A percentile compares a stretch with the other conserved stretches of the same genome.
Evolutionary conservation across 768 basidiomycete species (phyloP).

Genomic region (Auricularia heimuer): DNA sequence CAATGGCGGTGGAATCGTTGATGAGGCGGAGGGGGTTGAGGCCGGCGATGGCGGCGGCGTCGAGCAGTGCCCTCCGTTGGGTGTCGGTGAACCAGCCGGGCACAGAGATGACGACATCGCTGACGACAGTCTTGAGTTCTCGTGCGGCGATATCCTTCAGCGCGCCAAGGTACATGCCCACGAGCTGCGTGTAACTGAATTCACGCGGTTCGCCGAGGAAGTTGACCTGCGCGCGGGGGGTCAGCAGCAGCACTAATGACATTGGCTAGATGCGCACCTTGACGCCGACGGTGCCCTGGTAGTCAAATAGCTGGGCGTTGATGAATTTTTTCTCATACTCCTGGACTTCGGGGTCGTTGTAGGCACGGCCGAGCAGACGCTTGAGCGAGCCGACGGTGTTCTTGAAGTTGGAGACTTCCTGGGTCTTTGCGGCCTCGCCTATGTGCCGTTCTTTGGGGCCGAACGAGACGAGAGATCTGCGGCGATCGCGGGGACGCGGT

Average conservation of each 20-base stretch:
- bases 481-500: neutral
- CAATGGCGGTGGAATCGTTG: constrained; percentile 93
- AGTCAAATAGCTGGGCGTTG: constrained; percentile 79
- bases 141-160: constrained; percentile 75
- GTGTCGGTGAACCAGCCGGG: constrained; percentile 95
- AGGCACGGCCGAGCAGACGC: constrained; percentile 74
- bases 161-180: constrained; percentile 85
- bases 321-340: constrained; percentile 85
- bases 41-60: constrained; percentile 82
- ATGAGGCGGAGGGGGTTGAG: constrained; percentile 89
- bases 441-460: constrained; percentile 84
- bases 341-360: constrained; percentile 72
- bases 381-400: constrained; percentile 94
- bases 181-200: constrained; percentile 85
- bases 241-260: neutral
- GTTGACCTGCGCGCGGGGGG: constrained; percentile 48
- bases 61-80: constrained; percentile 82
- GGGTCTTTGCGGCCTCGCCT: constrained; percentile 93
- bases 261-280: constrained; percentile 46
- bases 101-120: constrained; percentile 91
- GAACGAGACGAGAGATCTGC: constrained; percentile 88
- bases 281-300: constrained; percentile 70
- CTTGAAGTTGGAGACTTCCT: constrained; percentile 95
- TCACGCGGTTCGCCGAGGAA: constrained; percentile 72
- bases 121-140: constrained; percentile 80